These are phyloP conservation scores for Rhododendron vialii DNA, from an alignment of 148 eudicot genomes.

Conservation along the genomic window DNA sequence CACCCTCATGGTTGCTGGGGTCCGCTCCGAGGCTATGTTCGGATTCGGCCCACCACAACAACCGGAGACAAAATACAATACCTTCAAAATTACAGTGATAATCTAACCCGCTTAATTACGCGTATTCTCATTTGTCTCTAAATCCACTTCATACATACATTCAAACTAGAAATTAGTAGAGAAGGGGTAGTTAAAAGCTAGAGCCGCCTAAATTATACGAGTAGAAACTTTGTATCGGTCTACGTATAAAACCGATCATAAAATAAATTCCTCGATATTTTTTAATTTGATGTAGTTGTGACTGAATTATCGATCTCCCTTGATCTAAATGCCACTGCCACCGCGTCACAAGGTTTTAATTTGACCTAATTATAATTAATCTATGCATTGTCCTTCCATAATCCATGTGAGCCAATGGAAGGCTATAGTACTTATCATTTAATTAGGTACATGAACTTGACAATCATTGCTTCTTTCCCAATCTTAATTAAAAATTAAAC, in stretches of 20 bases:
- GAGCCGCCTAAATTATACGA: no score
- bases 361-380: neutral
- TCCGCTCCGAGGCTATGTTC: no score
- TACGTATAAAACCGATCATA: neutral
- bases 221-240: no score
- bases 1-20: no score
- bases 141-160: no score
- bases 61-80: no score
- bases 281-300: neutral
- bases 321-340: neutral
- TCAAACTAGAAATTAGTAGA: no score
- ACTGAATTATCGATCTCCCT: neutral
- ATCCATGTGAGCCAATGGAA: slow-evolving; percentile 11
- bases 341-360: slow-evolving; percentile 2
- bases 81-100: no score
- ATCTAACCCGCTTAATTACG: no score
- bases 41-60: no score
- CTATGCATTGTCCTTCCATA: neutral
- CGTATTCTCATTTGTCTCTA: no score
- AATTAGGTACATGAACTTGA: neutral
- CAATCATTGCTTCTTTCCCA: neutral
- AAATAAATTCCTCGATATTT: neutral
- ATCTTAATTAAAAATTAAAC: neutral
- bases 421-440: neutral
- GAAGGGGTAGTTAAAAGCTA: no score